Evolutionary conservation across 495 filamentous ascomycete genomes (phyloP), one percentile per base, ranked within the genome.

Genomic region (Polyplosphaeria fusca): DNA sequence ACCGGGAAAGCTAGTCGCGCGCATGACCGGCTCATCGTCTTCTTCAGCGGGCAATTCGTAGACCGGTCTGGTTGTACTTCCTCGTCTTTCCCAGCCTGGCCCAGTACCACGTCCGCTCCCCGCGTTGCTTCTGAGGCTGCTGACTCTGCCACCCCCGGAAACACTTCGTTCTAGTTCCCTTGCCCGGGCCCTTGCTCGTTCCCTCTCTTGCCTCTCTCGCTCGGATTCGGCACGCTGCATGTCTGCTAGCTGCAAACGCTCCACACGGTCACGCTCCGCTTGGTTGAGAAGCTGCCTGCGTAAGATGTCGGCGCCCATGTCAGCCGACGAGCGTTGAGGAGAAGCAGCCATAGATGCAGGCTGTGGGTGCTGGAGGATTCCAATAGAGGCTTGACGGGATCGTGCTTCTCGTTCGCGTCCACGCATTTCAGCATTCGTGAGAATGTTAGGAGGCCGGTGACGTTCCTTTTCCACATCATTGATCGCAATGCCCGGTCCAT

Each of bases 1-100:
- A 0, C 63, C 63, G 0, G 63, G 63, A 25, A 61, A 66, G 25
- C 39, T 49, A 2, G 58, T 55, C 20, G 57, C 63, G 20, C 52
- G 23, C 63, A 66, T 66, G 38, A 66, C 53, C 0, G 58, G 58
- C 41, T 66, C 63, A 22, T 65, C 61, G 48, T 65, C 63, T 26
- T 66, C 62, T 18, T 58, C 63, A 47, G 63, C 58, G 13, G 58
- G 58, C 13, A 65, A 38, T 47, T 65, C 62, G 40, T 60, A 65
- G 5, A 57, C 57, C 24, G 41, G 46, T 20, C 54, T 43, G 2
- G 44, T 13, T n/a, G 44, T 28, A 39, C 56, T 52, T 4, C 28
- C 20, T 48, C 59, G 51, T 26, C 59, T 45, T 45, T 52, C 47
- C 47, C 52, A 52, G 16, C 47, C 52, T 2, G 43, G 14, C 3